Evolutionary conservation across 176 grass and related monocot species (phyloP).

Genomic region (Triticum monococcum): DNA sequence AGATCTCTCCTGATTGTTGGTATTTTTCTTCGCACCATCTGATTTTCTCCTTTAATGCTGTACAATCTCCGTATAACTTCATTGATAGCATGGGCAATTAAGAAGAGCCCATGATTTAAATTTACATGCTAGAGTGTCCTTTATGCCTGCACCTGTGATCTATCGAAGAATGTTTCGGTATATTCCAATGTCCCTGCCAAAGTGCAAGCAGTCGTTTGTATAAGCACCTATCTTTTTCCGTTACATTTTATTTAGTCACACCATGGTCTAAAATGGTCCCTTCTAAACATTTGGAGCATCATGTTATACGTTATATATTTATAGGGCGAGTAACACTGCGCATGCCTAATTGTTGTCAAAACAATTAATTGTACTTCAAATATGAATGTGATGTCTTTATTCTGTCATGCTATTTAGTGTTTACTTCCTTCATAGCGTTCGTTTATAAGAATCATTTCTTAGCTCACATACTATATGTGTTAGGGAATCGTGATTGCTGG

Average conservation of each 20-base stretch:
- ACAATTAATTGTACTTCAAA: not conserved
- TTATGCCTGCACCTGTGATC: not conserved
- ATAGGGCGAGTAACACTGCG: not conserved
- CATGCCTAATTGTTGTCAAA: not conserved
- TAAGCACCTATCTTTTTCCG: not conserved
- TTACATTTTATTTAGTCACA: constrained; percentile 6
- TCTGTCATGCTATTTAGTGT: not conserved
- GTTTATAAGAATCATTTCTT: not conserved
- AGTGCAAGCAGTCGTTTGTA: not conserved
- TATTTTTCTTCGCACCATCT: constrained; percentile 41
- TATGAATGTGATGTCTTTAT: not conserved
- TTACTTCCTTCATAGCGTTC: not conserved
- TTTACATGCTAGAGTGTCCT: not conserved
- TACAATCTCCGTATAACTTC: constrained; percentile 4
- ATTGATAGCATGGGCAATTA: not conserved
- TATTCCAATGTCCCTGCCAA: not conserved
- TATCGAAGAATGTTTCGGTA: not conserved
- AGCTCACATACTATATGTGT: not conserved
- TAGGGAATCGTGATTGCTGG: not conserved
- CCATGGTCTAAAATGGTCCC: constrained; percentile 10
- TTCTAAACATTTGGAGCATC: not conserved
- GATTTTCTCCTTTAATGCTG: not conserved
- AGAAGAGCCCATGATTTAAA: not conserved
- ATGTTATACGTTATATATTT: not conserved
- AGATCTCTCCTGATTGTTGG: constrained; percentile 86